phyloP scores from a whole-genome alignment of 352 stramenopile species.

The Phytophthora niederhauseri region DNA sequence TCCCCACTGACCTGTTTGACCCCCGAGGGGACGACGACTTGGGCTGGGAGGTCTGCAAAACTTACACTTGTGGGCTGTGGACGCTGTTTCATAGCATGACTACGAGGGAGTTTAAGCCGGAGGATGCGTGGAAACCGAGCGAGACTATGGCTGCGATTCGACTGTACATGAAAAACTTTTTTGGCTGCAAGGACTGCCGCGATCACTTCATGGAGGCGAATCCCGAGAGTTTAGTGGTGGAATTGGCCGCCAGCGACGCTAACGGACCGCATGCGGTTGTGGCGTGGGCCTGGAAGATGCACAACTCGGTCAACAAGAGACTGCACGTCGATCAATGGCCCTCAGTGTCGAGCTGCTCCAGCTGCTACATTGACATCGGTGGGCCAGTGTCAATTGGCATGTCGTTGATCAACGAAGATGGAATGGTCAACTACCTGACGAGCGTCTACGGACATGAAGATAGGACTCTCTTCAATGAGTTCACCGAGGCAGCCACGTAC shows the following conservation, averaged over 20 bases:
- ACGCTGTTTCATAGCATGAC: conserved; percentile 75
- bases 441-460: conserved; percentile 22
- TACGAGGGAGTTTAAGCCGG: conserved; percentile 18
- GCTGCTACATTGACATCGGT: conserved; percentile 50
- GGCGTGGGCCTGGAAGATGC: conserved; percentile 78
- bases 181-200: conserved; percentile 68
- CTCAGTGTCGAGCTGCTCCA: conserved; percentile 36
- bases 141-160: conserved; percentile 56
- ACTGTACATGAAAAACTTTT: conserved; percentile 72
- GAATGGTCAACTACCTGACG: conserved; percentile 22
- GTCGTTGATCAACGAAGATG: conserved; percentile 36
- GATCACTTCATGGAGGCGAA: conserved; percentile 74
- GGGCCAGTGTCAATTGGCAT: conserved; percentile 24
- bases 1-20: conserved; percentile 58
- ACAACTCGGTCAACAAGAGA: conserved; percentile 77
- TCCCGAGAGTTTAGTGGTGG: conserved; percentile 46
- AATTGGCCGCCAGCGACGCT: conserved; percentile 40
- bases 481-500: too few relatives aligned
- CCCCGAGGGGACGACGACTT: conserved; percentile 39
- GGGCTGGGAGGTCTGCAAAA: conserved; percentile 56
- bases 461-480: too few relatives aligned
- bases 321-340: conserved; percentile 66
- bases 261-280: conserved; percentile 49
- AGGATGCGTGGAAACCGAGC: conserved; percentile 45
- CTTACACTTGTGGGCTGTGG: conserved; percentile 81